Base-by-base conservation (phyloP, 179 eudicot genomes). In the Vitellaria paradoxa region DNA sequence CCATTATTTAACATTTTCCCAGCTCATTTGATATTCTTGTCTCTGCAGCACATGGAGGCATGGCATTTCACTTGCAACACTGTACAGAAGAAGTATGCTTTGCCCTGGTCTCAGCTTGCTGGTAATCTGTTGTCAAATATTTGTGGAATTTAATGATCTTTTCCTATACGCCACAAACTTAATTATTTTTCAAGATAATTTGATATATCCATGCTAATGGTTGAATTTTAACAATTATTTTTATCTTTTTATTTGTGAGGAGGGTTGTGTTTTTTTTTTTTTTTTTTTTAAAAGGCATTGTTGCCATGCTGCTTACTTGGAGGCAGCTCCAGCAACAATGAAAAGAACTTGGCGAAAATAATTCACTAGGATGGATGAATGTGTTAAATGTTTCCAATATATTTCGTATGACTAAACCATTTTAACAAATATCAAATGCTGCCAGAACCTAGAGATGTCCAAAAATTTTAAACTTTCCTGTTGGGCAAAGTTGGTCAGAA, bases 31-130 rank as follows among this genome's bases (percentile, higher is more conserved):
- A 62, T 61, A 37, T 70, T 52, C 13, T 40, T 71, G 42, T 69
- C 24, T 78, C 57, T 83, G 86, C 91, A 95, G 99, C 81, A 96
- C 99, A 30, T 91, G 97, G 97, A 92, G 88, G 86, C 96, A 96
- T 82, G 99, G 99, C 4, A 92, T 96, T 81, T 93, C 99, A 42
- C 92, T 96, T 64, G 86, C 94, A 71, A 93, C 98, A 37, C 88
- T 96, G 6, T 96, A 96, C 72, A 86, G 98, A 79, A 93, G 97
- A 83, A 96, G 97, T 86, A 70, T 80, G 83, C 86, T 91, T 26
- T 92, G 91, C 80, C 90, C 93, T 77, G 99, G 99, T 59, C 85
- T 81, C 56, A 88, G 96, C 73, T 79, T 96, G 82, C 93, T 96
- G 99, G 99, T 96, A 93, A 46, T 17, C 67, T 59, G 5, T 72